phyloP scores from a whole-genome alignment of 2,329 filamentous ascomycete species.

The Fusarium musae region DNA sequence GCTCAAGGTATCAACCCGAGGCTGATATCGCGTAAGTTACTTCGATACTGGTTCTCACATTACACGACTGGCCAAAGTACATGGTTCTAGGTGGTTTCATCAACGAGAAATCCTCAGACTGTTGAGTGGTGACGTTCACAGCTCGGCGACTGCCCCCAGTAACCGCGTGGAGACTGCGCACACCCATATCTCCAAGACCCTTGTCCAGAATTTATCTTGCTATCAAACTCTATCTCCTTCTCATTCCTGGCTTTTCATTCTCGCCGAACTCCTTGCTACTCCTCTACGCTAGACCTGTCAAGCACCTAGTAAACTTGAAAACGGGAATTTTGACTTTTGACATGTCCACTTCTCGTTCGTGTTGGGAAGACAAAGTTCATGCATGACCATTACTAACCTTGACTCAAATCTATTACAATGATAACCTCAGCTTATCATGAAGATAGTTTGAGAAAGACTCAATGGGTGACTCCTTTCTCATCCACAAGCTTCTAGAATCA shows the following conservation, averaged over 20 bases:
- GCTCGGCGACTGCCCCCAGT: neutral
- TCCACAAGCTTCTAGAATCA: neutral
- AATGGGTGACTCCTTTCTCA: no score
- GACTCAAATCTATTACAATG: neutral
- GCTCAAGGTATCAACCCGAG: accelerated
- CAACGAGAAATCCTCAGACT: neutral
- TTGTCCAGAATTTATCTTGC: no score
- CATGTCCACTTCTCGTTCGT: neutral
- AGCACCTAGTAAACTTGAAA: neutral
- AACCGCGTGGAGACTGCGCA: no score
- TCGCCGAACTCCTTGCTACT: accelerated
- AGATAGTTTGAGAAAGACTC: accelerated
- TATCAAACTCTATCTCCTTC: no score
- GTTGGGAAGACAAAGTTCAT: no score
- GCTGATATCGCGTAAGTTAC: accelerated
- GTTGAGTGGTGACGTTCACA: neutral
- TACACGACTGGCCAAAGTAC: accelerated
- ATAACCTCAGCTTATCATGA: accelerated
- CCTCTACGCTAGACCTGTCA: no score
- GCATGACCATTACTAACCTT: neutral
- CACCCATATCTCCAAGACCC: no score
- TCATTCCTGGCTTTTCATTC: no score
- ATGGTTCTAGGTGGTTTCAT: accelerated
- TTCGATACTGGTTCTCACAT: accelerated
- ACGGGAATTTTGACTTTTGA: neutral